These are phyloP conservation scores for Wickerhamiella parazyma DNA, from an alignment of 805 yeast species.

Conservation along the genomic window DNA sequence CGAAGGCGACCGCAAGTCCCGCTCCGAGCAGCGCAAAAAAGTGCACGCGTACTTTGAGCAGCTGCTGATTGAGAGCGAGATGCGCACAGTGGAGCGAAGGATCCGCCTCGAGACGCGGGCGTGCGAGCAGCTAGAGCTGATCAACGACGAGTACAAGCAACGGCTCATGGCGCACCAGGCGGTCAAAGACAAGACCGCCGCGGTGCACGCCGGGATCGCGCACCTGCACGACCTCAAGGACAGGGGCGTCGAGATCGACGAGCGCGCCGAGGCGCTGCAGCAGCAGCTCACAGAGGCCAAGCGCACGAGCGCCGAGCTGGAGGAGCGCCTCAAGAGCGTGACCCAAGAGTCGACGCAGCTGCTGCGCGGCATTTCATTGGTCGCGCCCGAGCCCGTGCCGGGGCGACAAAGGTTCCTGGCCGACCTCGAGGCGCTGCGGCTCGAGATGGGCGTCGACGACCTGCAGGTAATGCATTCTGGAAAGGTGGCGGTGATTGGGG, in stretches of 20 bases:
- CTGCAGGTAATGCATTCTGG: no score
- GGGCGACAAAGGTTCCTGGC: background rate
- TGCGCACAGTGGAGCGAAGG: background rate
- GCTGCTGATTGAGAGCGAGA: background rate
- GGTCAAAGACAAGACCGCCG: background rate
- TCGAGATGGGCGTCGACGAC: background rate
- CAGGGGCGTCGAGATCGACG: background rate
- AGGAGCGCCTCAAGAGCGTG: no score
- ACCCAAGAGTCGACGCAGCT: no score
- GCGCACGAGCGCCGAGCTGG: no score
- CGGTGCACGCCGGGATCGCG: background rate
- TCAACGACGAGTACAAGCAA: background rate
- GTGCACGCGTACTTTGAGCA: background rate
- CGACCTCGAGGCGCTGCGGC: background rate
- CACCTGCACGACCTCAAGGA: background rate
- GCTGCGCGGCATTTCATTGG: no score
- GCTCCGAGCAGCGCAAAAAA: background rate
- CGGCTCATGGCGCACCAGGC: background rate
- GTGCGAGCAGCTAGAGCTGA: background rate
- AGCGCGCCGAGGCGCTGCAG: background rate
- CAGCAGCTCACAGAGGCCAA: no score
- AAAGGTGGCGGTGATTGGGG: no score
- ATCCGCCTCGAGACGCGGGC: background rate
- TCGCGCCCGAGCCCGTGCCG: no score
- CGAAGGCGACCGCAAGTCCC: background rate